Evolutionary conservation across 371 early-diverging fungal genomes (phyloP).

Genomic region (Apophysomyces variabilis): DNA sequence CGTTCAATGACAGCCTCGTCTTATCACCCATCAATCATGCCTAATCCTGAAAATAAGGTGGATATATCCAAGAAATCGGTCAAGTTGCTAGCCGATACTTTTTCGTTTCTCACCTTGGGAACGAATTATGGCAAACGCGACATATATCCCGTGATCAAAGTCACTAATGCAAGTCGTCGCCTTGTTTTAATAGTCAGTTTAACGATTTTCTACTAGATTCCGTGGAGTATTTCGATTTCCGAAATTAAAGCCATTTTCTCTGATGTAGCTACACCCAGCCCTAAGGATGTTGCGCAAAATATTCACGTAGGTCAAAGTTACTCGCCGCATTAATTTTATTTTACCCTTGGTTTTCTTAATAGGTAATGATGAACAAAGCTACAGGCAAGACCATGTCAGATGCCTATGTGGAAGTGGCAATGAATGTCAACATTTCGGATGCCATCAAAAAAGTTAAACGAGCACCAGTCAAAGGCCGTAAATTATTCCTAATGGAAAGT

Average conservation of each 20-base stretch:
- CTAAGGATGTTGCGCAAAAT: conserved; percentile 30
- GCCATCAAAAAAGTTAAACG: conserved; percentile 36
- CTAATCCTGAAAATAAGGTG: background rate
- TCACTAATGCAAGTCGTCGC: conserved; percentile 25
- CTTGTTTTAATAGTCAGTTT: background rate
- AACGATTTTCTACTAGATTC: conserved; percentile 27
- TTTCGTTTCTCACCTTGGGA: conserved; percentile 3
- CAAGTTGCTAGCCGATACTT: conserved; percentile 9
- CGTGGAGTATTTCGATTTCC: conserved; percentile 35
- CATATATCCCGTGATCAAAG: conserved; percentile 20
- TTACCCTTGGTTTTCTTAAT: background rate
- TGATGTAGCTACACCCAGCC: conserved; percentile 24
- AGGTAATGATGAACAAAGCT: conserved; percentile 42
- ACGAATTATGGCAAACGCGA: background rate
- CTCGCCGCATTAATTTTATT: too few relatives aligned
- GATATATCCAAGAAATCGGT: background rate
- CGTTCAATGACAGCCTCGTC: background rate
- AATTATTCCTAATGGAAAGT: conserved; percentile 47
- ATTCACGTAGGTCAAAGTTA: conserved; percentile 29
- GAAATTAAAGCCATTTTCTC: conserved; percentile 29
- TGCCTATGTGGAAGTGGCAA: conserved; percentile 53
- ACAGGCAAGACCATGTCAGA: conserved; percentile 58
- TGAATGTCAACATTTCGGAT: conserved; percentile 30
- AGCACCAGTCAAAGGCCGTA: conserved; percentile 55
- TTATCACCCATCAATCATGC: background rate